Percentiles rank a stretch among this genome's conserved stretches.
These are phyloP conservation scores for Vitrella brassicaformis DNA, from an alignment of 73 alveolate species.

Conservation along the genomic window DNA sequence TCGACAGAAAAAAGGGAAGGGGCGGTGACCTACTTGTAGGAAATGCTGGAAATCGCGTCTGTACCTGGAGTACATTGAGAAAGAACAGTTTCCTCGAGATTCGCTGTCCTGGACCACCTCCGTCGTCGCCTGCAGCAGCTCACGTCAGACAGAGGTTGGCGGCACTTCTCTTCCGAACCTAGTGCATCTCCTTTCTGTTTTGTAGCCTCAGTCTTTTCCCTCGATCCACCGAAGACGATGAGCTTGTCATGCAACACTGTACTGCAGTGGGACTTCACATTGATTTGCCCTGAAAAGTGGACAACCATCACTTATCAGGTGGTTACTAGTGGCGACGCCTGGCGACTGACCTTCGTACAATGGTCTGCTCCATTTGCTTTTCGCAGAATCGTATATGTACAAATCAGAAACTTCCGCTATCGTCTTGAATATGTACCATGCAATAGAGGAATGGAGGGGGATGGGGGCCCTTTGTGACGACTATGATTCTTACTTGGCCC, in stretches of 20 bases:
- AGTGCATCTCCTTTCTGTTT: neutral
- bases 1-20: too few relatives aligned
- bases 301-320: neutral
- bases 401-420: neutral
- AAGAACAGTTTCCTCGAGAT: slow-evolving; percentile 29
- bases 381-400: slow-evolving; percentile 30
- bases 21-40: too few relatives aligned
- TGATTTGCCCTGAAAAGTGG: slow-evolving; percentile 3
- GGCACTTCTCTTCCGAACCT: neutral
- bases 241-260: slow-evolving; percentile 39
- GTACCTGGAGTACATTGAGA: slow-evolving; percentile 20
- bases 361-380: slow-evolving; percentile 35
- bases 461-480: neutral
- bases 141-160: neutral
- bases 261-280: slow-evolving; percentile 19
- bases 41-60: too few relatives aligned
- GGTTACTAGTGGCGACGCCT: neutral
- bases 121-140: neutral
- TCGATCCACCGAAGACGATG: slow-evolving; percentile 26
- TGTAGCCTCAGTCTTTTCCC: neutral
- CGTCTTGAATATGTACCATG: neutral
- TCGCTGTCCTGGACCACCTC: slow-evolving; percentile 1
- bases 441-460: neutral
- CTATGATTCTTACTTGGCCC: neutral
- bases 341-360: slow-evolving; percentile 20